A percentile compares a stretch with the other conserved stretches of the same genome.
Evolutionary conservation across 2,329 filamentous ascomycete species (phyloP).

Genomic region (Epichloe festucae): DNA sequence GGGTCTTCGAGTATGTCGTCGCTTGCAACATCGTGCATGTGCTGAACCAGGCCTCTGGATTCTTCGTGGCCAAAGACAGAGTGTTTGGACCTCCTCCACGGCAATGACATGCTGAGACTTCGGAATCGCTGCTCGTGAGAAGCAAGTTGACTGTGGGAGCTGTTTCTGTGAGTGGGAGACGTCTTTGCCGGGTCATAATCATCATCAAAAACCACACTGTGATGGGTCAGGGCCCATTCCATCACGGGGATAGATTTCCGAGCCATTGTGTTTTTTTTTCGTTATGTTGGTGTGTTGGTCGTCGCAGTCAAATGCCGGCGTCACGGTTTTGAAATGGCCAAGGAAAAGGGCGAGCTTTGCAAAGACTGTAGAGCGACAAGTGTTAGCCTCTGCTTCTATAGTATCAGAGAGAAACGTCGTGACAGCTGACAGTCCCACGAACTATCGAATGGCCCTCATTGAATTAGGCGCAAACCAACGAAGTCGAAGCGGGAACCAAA

Average conservation of each 20-base stretch:
- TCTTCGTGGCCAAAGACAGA: constrained; percentile 24
- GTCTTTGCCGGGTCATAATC: constrained; percentile 2
- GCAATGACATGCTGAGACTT: constrained; percentile 37
- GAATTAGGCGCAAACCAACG: no score
- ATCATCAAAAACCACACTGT: constrained; percentile 1
- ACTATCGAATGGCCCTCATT: no score
- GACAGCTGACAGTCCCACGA: no score
- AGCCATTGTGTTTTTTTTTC: not conserved
- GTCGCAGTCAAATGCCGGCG: not conserved
- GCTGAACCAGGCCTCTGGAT: constrained; percentile 14
- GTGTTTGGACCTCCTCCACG: constrained; percentile 36
- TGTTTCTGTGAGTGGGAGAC: not conserved
- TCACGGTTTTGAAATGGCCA: no score
- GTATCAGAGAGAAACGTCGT: not conserved
- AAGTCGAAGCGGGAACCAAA: no score
- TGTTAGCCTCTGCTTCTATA: not conserved
- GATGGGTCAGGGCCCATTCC: constrained; percentile 4
- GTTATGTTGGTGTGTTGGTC: not conserved
- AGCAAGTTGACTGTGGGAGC: not conserved
- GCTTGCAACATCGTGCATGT: constrained; percentile 19
- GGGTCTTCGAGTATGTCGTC: constrained; percentile 18
- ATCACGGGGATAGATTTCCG: constrained; percentile 5
- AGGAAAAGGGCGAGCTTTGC: no score
- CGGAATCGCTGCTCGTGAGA: constrained; percentile 28
- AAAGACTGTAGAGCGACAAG: not conserved